These are phyloP conservation scores for Daedaleopsis sinensis DNA, from an alignment of 768 basidiomycete genomes.

Conservation along the genomic window DNA sequence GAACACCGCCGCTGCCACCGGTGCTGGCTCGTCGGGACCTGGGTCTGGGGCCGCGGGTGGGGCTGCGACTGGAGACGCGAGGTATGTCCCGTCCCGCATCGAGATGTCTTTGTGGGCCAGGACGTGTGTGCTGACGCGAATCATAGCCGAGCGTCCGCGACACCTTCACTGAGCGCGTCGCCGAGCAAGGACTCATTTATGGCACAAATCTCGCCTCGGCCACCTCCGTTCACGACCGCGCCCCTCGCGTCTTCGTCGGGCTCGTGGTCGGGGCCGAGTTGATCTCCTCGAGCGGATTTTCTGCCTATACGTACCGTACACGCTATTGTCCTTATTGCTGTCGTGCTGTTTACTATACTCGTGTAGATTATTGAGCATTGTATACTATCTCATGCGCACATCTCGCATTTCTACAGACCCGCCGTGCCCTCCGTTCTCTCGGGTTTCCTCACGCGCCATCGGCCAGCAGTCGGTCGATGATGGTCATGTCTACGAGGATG, in stretches of 20 bases:
- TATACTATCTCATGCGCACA: conserved; percentile 18
- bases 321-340: conserved; percentile 18
- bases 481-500: conserved; percentile 44
- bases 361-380: conserved; percentile 22
- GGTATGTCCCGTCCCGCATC: neutral
- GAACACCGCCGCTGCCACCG: conserved; percentile 3
- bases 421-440: neutral
- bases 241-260: conserved; percentile 15
- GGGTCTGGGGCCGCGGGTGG: neutral
- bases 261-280: conserved; percentile 10
- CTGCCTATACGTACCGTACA: conserved; percentile 3
- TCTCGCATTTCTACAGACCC: conserved; percentile 8
- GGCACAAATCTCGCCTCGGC: conserved; percentile 24
- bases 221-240: conserved; percentile 29
- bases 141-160: conserved; percentile 27
- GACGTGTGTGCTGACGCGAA: neutral
- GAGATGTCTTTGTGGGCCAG: neutral
- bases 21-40: neutral
- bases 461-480: conserved; percentile 44
- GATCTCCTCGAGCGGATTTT: neutral
- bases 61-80: neutral
- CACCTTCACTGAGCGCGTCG: conserved; percentile 32
- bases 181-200: conserved; percentile 33
- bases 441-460: neutral
- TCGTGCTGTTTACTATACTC: conserved; percentile 23